Conservation (phyloP, 352 stramenopile species). For the Globisporangium paroecandrum region DNA sequence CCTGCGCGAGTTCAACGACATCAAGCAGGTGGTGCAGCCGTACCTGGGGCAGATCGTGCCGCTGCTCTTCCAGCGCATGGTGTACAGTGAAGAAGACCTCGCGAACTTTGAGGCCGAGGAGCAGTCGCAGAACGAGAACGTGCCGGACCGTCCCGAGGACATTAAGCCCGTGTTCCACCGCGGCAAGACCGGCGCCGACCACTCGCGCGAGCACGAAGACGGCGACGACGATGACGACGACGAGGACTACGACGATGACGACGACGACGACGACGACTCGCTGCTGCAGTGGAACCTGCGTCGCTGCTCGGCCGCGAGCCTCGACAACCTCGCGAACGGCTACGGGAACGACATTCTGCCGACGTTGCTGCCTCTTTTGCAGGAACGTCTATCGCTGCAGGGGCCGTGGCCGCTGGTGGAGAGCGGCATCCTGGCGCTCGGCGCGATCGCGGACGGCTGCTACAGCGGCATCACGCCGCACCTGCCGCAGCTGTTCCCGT, state of each 20-base stretch:
- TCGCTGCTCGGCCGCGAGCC: conserved; percentile 91
- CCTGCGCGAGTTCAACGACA: conserved; percentile 87
- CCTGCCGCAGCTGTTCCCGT: conserved; percentile 92
- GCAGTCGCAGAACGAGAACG: conserved; percentile 81
- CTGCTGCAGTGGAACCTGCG: conserved; percentile 95
- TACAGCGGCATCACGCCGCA: conserved; percentile 92
- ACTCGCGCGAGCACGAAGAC: conserved; percentile 31
- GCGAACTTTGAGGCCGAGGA: conserved; percentile 89
- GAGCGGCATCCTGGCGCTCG: conserved; percentile 94
- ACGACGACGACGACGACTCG: conserved; percentile 90
- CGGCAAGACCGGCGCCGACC: conserved; percentile 29
- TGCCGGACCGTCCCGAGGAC: conserved; percentile 88
- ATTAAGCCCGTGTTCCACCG: conserved; percentile 89
- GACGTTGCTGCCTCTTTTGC: conserved; percentile 87
- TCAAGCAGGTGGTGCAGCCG: conserved; percentile 84
- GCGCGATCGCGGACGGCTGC: conserved; percentile 93
- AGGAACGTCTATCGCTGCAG: conserved; percentile 87
- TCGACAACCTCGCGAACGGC: conserved; percentile 93
- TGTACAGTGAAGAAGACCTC: conserved; percentile 94
- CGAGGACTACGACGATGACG: conserved; percentile 88
- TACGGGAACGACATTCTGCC: conserved; percentile 94
- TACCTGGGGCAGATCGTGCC: conserved; percentile 91
- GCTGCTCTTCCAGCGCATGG: conserved; percentile 92
- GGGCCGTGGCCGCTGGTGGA: conserved; percentile 94
- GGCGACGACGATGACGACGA: conserved; percentile 70